phyloP scores from a whole-genome alignment of 192 early-diverging fungal species.

The Piromyces sp. region DNA sequence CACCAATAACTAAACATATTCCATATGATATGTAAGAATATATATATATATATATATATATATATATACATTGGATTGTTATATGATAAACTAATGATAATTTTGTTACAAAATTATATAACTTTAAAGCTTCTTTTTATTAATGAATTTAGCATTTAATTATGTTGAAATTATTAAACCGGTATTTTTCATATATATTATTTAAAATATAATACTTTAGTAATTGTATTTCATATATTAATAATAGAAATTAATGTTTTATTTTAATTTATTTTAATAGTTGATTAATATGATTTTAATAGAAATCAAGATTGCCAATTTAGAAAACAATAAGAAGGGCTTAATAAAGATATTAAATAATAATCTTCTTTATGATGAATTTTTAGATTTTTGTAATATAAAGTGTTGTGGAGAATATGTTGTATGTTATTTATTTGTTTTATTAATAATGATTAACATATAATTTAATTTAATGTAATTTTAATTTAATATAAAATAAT shows the following conservation, averaged over 20 bases:
- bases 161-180: background rate
- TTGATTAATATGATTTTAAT: background rate
- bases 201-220: too few species aligned
- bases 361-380: background rate
- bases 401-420: background rate
- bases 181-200: too few species aligned
- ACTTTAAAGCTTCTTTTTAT: background rate
- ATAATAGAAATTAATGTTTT: too few species aligned
- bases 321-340: background rate
- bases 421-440: too few species aligned
- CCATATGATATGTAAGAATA: background rate
- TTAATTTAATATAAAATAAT: too few species aligned
- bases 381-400: background rate
- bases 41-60: too few species aligned
- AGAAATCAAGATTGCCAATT: background rate
- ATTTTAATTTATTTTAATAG: background rate
- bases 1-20: background rate
- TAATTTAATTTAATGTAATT: too few species aligned
- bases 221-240: too few species aligned
- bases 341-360: background rate
- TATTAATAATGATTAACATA: too few species aligned
- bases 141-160: background rate
- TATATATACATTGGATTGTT: too few species aligned
- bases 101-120: too few species aligned
- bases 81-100: too few species aligned